Evolutionary conservation across 1,284 basidiomycete species (phyloP), one percentile per base, ranked within the genome.

Genomic region (Termitomyces sp.): DNA sequence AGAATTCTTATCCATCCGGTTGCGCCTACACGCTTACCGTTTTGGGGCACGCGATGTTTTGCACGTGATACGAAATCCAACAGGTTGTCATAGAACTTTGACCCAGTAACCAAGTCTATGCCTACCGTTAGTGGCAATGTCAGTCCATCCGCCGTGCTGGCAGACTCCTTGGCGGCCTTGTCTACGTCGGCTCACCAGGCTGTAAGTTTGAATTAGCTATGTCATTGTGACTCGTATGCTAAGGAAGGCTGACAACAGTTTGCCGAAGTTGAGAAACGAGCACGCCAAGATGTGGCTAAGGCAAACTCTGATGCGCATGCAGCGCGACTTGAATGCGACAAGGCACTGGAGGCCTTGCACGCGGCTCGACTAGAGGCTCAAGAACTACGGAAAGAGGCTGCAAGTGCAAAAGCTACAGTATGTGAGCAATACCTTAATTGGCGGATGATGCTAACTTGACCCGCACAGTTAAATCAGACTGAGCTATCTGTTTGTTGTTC

Each of bases 291-390:
- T 51, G 70, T 83, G 56, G 70, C 75, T 49, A 74, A 75, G 36
- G 73, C 73, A 2, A 62, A 69, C 36, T 64, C 73, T 7, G 81
- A 84, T 34, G 62, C 72, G 15, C 74, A 72, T 43, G 74, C 78
- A 39, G 75, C 79, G 6, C 71, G 74, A 51, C 66, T 67, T 24
- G 81, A 84, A 63, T 77, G 82, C 36, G 83, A 87, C 56, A 77
- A 79, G 39, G 79, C 80, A 0, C 44, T 82, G 13, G 74, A 77
- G 44, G 67, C 73, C 2, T 66, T 82, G 6, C 76, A 79, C 56
- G 66, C 69, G 12, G 62, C 67, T 26, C 73, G 75, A 50, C 64
- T 80, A 34, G 78, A 84, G 50, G 67, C 70, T 5, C 78, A 79
- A 53, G 70, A 71, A 2, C 76, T 75, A 71, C 79, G 78, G 55